Conservation (phyloP, 768 basidiomycete genomes). For the Chlorophyllum brunneum region DNA sequence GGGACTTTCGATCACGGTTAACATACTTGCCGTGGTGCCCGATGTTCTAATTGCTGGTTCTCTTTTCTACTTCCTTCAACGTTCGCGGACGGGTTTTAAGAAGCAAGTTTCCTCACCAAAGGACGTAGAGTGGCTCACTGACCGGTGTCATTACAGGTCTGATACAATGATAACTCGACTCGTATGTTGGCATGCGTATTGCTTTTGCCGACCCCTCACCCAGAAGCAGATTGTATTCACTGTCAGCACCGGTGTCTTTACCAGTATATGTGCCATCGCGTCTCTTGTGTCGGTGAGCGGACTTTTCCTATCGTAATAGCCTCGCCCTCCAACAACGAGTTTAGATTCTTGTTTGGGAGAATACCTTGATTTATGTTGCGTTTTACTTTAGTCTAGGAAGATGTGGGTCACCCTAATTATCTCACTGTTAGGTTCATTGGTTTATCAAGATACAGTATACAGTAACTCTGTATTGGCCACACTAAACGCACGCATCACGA, state of each 20-base stretch:
- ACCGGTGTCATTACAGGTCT: constrained; percentile 26
- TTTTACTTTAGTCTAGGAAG: constrained; percentile 57
- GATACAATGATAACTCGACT: constrained; percentile 53
- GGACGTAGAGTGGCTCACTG: neutral
- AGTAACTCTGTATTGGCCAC: constrained; percentile 54
- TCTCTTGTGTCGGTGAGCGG: constrained; percentile 29
- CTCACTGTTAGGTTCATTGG: neutral
- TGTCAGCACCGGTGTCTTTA: constrained; percentile 45
- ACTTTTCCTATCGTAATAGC: neutral
- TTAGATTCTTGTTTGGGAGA: constrained; percentile 44
- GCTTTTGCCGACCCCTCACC: neutral
- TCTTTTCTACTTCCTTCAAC: constrained; percentile 45
- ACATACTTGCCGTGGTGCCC: constrained; percentile 44
- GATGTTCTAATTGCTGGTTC: constrained; percentile 49
- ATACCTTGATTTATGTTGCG: constrained; percentile 52
- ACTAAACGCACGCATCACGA: constrained; percentile 43
- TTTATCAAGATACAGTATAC: constrained; percentile 34
- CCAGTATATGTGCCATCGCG: constrained; percentile 28
- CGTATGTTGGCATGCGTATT: constrained; percentile 21
- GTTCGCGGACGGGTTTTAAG: constrained; percentile 51
- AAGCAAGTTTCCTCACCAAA: constrained; percentile 27
- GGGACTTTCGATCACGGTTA: constrained; percentile 55
- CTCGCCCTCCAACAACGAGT: neutral
- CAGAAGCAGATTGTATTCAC: constrained; percentile 45
- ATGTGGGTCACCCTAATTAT: constrained; percentile 26